Conservation (phyloP, 108 stramenopile species). For the Nitzschia sp. region DNA sequence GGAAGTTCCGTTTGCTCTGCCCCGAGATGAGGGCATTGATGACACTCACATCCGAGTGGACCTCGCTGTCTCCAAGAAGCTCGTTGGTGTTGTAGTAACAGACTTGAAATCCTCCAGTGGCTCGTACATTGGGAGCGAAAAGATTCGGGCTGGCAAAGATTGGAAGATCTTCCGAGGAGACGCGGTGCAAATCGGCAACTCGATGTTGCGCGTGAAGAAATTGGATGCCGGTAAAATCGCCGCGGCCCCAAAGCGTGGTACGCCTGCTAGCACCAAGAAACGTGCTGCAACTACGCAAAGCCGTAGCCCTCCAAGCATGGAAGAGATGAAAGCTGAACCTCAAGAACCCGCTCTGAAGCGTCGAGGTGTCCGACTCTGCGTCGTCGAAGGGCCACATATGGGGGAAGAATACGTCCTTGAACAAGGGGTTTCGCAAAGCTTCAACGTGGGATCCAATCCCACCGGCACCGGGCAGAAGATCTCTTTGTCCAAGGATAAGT, state of each 20-base stretch:
- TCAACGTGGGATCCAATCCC: constrained; percentile 38
- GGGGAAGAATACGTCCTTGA: constrained; percentile 34
- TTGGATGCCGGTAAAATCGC: not conserved
- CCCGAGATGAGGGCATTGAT: constrained; percentile 9
- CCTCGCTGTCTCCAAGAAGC: constrained; percentile 20
- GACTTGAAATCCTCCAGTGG: constrained; percentile 56
- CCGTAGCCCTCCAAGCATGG: not conserved
- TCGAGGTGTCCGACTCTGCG: constrained; percentile 24
- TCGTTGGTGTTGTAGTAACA: constrained; percentile 42
- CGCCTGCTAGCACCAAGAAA: not conserved
- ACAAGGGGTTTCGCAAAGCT: constrained; percentile 19
- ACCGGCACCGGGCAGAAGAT: constrained; percentile 4
- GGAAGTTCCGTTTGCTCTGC: not conserved
- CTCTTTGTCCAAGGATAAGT: constrained; percentile 20
- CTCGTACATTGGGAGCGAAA: constrained; percentile 44
- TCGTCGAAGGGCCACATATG: constrained; percentile 40
- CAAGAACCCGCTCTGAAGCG: constrained; percentile 12
- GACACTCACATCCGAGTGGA: constrained; percentile 23
- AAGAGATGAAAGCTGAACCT: not conserved
- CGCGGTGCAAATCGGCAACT: constrained; percentile 45
- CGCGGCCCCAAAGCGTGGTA: not conserved
- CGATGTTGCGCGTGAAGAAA: constrained; percentile 11
- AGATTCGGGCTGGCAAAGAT: constrained; percentile 37
- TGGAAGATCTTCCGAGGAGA: constrained; percentile 49
- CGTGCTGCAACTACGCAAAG: not conserved